Percentiles rank a stretch among this genome's conserved stretches.
These are phyloP conservation scores for Diatrype stigma DNA, from an alignment of 2,329 filamentous ascomycete species.

Conservation along the genomic window DNA sequence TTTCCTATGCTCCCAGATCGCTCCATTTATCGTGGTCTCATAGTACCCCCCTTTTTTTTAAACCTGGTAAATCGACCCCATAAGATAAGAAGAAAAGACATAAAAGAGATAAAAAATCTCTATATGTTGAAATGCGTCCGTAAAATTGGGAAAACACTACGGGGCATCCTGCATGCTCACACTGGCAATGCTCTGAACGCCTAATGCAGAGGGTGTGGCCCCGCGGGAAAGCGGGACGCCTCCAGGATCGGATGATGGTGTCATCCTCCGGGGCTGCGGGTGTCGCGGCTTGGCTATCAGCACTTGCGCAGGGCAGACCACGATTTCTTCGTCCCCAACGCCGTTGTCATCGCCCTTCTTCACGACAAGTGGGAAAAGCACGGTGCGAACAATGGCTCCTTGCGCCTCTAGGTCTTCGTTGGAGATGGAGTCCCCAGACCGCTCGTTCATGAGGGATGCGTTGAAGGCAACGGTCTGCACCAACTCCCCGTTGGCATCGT, in stretches of 20 bases:
- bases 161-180: slow-evolving; percentile 18
- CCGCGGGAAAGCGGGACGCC: slow-evolving; percentile 38
- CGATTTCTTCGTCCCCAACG: slow-evolving; percentile 86
- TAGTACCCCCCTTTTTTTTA: background rate
- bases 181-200: slow-evolving; percentile 16
- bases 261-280: slow-evolving; percentile 33
- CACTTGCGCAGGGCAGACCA: slow-evolving; percentile 93
- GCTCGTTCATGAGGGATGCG: slow-evolving; percentile 90
- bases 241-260: slow-evolving; percentile 50
- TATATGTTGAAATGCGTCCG: background rate
- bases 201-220: slow-evolving; percentile 9
- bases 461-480: slow-evolving; percentile 87
- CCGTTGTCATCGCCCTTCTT: slow-evolving; percentile 91
- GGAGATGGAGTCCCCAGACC: slow-evolving; percentile 62
- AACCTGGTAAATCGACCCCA: background rate
- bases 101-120: background rate
- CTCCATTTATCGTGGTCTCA: too few species aligned
- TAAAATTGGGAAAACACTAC: slow-evolving; percentile 6
- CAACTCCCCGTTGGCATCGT: slow-evolving; percentile 88
- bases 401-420: slow-evolving; percentile 79
- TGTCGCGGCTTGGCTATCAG: slow-evolving; percentile 60
- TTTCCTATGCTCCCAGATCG: background rate
- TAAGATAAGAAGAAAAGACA: background rate
- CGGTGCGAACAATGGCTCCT: slow-evolving; percentile 77
- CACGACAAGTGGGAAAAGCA: slow-evolving; percentile 93